phyloP scores from a whole-genome alignment of 2,329 filamentous ascomycete species.

The Simplicillium aogashimaense region DNA sequence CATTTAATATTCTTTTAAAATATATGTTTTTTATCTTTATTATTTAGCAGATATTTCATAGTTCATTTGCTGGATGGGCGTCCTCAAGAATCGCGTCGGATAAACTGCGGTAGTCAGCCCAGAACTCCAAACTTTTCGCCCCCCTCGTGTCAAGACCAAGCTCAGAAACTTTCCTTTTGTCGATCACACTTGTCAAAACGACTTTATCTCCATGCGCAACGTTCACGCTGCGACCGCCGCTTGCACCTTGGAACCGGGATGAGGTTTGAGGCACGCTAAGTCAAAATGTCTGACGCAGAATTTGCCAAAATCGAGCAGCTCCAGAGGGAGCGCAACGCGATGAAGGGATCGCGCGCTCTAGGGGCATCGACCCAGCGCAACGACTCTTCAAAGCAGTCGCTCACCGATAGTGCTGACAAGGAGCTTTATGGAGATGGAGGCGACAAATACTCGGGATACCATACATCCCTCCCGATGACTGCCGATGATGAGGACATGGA shows the following conservation, averaged over 20 bases:
- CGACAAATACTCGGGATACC: constrained; percentile 84
- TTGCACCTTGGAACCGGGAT: constrained; percentile 31
- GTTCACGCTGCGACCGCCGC: constrained; percentile 20
- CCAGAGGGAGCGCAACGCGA: constrained; percentile 85
- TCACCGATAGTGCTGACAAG: constrained; percentile 83
- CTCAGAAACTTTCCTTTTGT: constrained; percentile 11
- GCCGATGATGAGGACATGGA: constrained; percentile 73
- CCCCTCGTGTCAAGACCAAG: constrained; percentile 10
- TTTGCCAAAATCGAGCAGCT: constrained; percentile 81
- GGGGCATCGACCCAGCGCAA: constrained; percentile 71
- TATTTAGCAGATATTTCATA: background rate
- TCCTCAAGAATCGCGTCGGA: background rate
- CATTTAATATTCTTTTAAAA: background rate
- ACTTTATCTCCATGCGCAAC: constrained; percentile 23
- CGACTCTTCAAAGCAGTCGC: constrained; percentile 84
- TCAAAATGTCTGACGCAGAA: constrained; percentile 65
- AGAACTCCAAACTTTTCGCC: constrained; percentile 19
- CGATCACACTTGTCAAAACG: constrained; percentile 14
- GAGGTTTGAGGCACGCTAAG: constrained; percentile 24
- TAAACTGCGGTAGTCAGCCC: constrained; percentile 1
- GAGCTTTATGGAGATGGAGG: constrained; percentile 73
- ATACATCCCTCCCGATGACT: constrained; percentile 73
- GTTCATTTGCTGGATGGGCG: background rate
- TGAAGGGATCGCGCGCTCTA: constrained; percentile 66
- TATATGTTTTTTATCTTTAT: background rate